Percentiles rank a stretch among this genome's conserved stretches.
Conservation (phyloP, 225 moss, liverwort and hornwort genomes). For the Physcomitrium patens region DNA sequence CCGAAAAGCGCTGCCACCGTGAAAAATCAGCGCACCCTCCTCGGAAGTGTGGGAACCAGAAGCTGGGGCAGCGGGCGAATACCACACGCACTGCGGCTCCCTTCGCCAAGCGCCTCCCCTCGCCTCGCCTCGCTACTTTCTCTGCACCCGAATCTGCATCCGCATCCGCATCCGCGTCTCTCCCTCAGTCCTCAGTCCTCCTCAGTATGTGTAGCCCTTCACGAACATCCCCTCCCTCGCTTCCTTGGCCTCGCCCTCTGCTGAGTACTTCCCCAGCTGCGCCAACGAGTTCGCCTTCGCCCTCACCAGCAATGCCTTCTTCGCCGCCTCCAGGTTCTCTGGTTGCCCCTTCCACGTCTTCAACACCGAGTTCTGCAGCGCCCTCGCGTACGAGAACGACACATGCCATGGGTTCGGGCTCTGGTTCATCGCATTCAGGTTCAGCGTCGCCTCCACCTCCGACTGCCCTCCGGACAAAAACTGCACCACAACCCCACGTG, state of each 20-base stretch:
- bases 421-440: constrained; percentile 67
- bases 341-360: constrained; percentile 73
- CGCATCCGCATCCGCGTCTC: no score
- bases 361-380: constrained; percentile 67
- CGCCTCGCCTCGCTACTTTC: no score
- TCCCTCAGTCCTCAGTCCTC: neutral
- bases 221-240: constrained; percentile 71
- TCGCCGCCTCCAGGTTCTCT: constrained; percentile 57
- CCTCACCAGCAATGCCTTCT: constrained; percentile 58
- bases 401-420: constrained; percentile 72
- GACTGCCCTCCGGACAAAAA: constrained; percentile 70
- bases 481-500: constrained; percentile 26
- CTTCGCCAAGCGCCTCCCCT: no score
- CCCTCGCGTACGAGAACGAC: constrained; percentile 67
- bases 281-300: constrained; percentile 67
- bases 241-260: constrained; percentile 63
- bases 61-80: no score
- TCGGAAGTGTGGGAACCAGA: no score
- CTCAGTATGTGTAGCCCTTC: constrained; percentile 62
- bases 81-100: no score
- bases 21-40: no score
- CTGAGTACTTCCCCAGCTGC: constrained; percentile 62
- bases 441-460: constrained; percentile 67
- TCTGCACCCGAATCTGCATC: no score
- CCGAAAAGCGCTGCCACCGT: no score